Conservation (phyloP, 2,329 filamentous ascomycete species). For the Xylaria polymorpha region DNA sequence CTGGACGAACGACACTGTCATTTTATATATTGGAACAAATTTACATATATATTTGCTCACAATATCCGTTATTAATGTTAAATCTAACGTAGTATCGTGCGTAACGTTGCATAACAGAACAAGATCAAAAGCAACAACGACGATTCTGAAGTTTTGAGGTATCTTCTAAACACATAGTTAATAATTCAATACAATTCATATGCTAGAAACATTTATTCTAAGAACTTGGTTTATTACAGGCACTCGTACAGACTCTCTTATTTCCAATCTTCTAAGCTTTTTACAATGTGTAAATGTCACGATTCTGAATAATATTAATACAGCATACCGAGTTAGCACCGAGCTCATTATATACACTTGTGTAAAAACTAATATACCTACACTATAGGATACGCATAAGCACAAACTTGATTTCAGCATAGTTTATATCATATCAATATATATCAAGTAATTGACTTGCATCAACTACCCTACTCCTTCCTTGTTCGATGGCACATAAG, state of each 20-base stretch:
- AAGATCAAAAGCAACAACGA: neutral
- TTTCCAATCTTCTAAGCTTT: neutral
- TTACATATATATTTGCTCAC: too few relatives aligned
- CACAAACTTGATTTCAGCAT: neutral
- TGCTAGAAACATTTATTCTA: neutral
- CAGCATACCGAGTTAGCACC: neutral
- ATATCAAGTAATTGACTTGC: neutral
- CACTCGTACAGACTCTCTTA: neutral
- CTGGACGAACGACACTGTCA: too few relatives aligned
- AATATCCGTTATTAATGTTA: neutral
- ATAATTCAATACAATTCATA: neutral
- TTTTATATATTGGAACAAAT: too few relatives aligned
- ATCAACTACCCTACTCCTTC: neutral
- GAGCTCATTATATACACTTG: neutral
- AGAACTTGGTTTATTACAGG: neutral
- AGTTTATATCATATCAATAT: neutral
- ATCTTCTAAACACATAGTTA: neutral
- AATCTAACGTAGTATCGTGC: neutral
- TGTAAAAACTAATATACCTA: neutral
- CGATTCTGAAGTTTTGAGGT: neutral
- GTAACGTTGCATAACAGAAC: neutral
- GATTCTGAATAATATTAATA: neutral
- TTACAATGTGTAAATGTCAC: neutral
- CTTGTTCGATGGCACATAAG: too few relatives aligned
- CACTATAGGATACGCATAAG: neutral